A percentile compares a stretch with the other conserved stretches of the same genome.
Evolutionary conservation across 2,329 filamentous ascomycete species (phyloP).

Genomic region (Penicillium sp.): DNA sequence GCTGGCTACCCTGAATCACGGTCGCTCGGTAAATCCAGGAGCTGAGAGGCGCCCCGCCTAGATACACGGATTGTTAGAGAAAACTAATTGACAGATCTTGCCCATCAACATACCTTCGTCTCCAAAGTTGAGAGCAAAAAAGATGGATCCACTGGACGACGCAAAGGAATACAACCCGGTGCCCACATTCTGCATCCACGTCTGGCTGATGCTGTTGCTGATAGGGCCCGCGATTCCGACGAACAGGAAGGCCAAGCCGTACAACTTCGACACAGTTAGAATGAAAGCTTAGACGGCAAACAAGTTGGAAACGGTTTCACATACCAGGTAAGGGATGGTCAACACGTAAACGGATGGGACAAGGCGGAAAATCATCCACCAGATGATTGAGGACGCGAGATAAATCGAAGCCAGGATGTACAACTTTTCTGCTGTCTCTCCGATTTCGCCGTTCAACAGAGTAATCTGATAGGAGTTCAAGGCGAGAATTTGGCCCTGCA

Average conservation of each 20-base stretch:
- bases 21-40: slow-evolving; percentile 58
- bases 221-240: slow-evolving; percentile 47
- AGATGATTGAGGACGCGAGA: slow-evolving; percentile 49
- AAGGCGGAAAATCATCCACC: slow-evolving; percentile 54
- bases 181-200: slow-evolving; percentile 53
- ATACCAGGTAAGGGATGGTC: slow-evolving; percentile 55
- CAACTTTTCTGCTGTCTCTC: slow-evolving; percentile 50
- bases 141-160: slow-evolving; percentile 55
- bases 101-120: slow-evolving; percentile 50
- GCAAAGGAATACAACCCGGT: slow-evolving; percentile 55
- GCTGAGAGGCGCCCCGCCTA: slow-evolving; percentile 52
- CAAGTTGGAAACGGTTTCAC: no score
- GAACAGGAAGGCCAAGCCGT: slow-evolving; percentile 54
- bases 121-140: slow-evolving; percentile 60
- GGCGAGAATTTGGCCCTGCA: slow-evolving; percentile 54
- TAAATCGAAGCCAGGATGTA: slow-evolving; percentile 54
- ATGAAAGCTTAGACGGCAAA: no score
- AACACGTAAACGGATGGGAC: slow-evolving; percentile 50
- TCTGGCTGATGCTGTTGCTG: slow-evolving; percentile 25
- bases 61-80: no score
- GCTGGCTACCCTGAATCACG: slow-evolving; percentile 57
- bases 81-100: neutral
- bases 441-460: slow-evolving; percentile 55
- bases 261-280: no score
- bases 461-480: slow-evolving; percentile 61